These are phyloP conservation scores for Amyloporia xantha DNA, from an alignment of 768 basidiomycete genomes.

Conservation along the genomic window DNA sequence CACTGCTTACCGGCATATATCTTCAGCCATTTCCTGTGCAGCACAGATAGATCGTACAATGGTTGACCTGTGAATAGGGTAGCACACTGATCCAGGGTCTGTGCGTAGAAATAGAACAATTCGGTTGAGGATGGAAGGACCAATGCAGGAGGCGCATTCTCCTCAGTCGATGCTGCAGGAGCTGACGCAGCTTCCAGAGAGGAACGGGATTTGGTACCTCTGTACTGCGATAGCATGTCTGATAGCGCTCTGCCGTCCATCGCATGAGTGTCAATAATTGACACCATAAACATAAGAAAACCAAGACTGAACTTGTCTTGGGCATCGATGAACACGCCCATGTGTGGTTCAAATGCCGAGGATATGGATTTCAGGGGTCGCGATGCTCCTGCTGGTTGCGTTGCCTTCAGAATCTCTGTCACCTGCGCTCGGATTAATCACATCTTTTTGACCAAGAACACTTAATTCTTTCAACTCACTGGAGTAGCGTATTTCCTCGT, in stretches of 20 bases:
- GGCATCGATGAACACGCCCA: conserved; percentile 90
- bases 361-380: conserved; percentile 64
- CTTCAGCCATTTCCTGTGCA: conserved; percentile 92
- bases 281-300: not conserved
- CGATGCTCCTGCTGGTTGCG: conserved; percentile 42
- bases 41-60: conserved; percentile 68
- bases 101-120: conserved; percentile 94
- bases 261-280: too few species aligned
- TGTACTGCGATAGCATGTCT: conserved; percentile 86
- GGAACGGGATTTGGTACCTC: conserved; percentile 52
- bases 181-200: conserved; percentile 59
- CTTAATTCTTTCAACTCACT: conserved; percentile 33
- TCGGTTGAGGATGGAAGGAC: conserved; percentile 94
- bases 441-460: not conserved
- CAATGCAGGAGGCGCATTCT: conserved; percentile 42
- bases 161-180: conserved; percentile 34
- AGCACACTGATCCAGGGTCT: conserved; percentile 90
- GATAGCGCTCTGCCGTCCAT: conserved; percentile 59
- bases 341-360: conserved; percentile 87
- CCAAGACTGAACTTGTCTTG: conserved; percentile 75
- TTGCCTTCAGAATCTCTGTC: conserved; percentile 53
- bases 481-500: conserved; percentile 76
- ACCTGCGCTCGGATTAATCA: conserved; percentile 34
- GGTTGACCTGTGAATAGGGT: conserved; percentile 82
- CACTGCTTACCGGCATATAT: conserved; percentile 75